Conservation (phyloP, 1,139 yeast species). For the Blastobotrys indianensis region DNA sequence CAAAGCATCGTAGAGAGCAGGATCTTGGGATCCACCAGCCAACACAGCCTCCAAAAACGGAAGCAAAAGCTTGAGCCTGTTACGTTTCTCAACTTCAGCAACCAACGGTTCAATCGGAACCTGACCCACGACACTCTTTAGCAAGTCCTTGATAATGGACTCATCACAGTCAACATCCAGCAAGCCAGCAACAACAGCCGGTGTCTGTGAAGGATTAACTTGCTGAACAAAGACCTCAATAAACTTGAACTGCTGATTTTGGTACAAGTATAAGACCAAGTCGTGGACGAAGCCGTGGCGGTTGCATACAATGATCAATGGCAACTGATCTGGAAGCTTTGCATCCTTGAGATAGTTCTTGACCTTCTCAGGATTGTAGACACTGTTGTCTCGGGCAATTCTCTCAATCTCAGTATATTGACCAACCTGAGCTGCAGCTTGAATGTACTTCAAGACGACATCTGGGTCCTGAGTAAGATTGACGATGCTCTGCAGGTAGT, state of each 20-base stretch:
- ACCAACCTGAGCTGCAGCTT: conserved; percentile 84
- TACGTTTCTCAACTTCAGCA: conserved; percentile 92
- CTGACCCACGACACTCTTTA: conserved; percentile 85
- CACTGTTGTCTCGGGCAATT: conserved; percentile 87
- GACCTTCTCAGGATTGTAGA: conserved; percentile 94
- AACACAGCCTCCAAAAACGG: conserved; percentile 91
- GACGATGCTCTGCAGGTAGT: conserved; percentile 87
- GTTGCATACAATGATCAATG: conserved; percentile 94
- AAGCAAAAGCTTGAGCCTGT: conserved; percentile 80
- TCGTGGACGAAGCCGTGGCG: conserved; percentile 89
- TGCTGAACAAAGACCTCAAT: conserved; percentile 97
- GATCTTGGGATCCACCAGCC: conserved; percentile 82
- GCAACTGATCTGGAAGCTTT: conserved; percentile 89
- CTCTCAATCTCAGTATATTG: conserved; percentile 94
- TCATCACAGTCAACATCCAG: conserved; percentile 98
- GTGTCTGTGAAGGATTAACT: conserved; percentile 91
- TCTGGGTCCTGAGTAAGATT: conserved; percentile 91
- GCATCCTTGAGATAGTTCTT: conserved; percentile 95
- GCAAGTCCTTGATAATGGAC: conserved; percentile 68
- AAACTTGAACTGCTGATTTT: conserved; percentile 89
- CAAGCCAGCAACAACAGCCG: conserved; percentile 93
- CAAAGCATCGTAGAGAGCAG: conserved; percentile 86
- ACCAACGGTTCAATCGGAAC: conserved; percentile 90
- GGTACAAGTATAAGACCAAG: conserved; percentile 84
- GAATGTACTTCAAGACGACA: conserved; percentile 92